These are phyloP conservation scores for Sugiyamaella valdiviana DNA, from an alignment of 805 yeast genomes.

Conservation along the genomic window DNA sequence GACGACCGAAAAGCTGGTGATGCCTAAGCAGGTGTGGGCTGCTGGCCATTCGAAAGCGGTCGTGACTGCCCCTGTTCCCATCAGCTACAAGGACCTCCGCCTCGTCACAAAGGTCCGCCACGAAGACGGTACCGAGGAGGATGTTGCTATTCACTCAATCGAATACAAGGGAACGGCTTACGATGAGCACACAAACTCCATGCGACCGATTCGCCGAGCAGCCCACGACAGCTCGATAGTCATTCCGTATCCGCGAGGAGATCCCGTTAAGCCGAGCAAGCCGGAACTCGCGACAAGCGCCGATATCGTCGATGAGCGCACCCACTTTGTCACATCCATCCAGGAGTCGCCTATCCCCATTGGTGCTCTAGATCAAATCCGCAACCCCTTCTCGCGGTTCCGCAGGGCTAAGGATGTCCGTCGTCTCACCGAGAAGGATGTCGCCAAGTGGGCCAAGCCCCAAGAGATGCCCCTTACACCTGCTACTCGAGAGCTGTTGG, in stretches of 20 bases:
- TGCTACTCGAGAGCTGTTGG: conserved; percentile 37
- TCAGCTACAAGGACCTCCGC: conserved; percentile 55
- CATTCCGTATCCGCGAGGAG: conserved; percentile 85
- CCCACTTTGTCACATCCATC: conserved; percentile 65
- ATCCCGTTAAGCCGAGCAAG: conserved; percentile 45
- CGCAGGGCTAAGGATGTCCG: conserved; percentile 45
- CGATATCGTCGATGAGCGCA: conserved; percentile 57
- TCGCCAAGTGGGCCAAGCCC: conserved; percentile 41
- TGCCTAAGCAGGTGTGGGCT: conserved; percentile 70
- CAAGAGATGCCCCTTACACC: conserved; percentile 75
- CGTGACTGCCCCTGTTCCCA: conserved; percentile 58
- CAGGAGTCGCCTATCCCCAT: conserved; percentile 64
- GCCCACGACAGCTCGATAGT: conserved; percentile 59
- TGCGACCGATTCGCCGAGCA: conserved; percentile 74
- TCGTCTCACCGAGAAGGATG: conserved; percentile 55
- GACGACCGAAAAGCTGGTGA: conserved; percentile 52
- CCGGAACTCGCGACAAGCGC: conserved; percentile 21
- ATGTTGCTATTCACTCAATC: conserved; percentile 74
- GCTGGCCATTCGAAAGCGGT: conserved; percentile 68
- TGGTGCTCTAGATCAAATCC: conserved; percentile 57
- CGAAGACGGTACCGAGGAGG: conserved; percentile 53
- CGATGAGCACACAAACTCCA: conserved; percentile 64
- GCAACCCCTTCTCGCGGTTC: conserved; percentile 69
- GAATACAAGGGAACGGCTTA: conserved; percentile 63
- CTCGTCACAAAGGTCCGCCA: conserved; percentile 73